These are phyloP conservation scores for Bothriochloa decipiens DNA, from an alignment of 176 grass and related monocot genomes.

Conservation along the genomic window DNA sequence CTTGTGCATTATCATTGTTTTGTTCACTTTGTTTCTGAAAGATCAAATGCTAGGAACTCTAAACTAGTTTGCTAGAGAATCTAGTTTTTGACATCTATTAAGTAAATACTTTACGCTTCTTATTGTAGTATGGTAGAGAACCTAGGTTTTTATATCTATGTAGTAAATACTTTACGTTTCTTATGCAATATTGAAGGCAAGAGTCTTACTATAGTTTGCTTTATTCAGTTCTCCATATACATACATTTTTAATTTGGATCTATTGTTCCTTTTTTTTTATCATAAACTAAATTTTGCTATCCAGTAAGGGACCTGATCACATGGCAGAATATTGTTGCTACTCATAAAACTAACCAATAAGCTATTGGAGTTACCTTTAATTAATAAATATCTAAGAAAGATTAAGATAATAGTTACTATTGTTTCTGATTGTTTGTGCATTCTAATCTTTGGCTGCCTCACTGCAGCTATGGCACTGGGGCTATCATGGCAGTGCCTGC, in stretches of 20 bases:
- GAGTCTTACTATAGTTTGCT: neutral
- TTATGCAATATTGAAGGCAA: neutral
- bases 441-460: slow-evolving; percentile 22
- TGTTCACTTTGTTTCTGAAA: slow-evolving; percentile 9
- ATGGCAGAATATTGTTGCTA: neutral
- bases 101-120: neutral
- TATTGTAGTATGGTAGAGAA: slow-evolving; percentile 11
- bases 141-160: slow-evolving; percentile 9
- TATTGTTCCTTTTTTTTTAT: neutral
- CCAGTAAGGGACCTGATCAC: neutral
- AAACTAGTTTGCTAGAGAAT: neutral
- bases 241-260: neutral
- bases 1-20: slow-evolving; percentile 21
- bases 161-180: neutral
- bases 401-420: neutral
- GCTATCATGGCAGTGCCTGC: slow-evolving; percentile 98
- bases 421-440: neutral
- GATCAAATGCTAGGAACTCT: slow-evolving; percentile 2
- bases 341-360: neutral
- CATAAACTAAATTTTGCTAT: slow-evolving; percentile 4
- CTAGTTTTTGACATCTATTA: slow-evolving; percentile 12
- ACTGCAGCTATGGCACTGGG: slow-evolving; percentile 87
- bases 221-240: slow-evolving; percentile 10
- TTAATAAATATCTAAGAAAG: neutral
- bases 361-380: neutral